Conservation (phyloP, 2,329 filamentous ascomycete genomes). For the Sclerotinia sclerotiorum region DNA sequence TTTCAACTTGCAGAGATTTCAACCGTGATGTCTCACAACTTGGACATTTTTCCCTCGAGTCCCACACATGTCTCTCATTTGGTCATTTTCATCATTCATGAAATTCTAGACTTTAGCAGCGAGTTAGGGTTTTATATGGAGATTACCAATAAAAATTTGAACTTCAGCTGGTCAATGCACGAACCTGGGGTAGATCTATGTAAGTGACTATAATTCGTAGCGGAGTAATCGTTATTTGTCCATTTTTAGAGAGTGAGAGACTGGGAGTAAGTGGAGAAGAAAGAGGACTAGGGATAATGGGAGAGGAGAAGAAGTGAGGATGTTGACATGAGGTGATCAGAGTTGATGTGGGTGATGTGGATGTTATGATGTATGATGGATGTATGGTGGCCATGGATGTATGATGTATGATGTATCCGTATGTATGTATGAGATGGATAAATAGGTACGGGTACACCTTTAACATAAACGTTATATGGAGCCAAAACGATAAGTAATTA, state of each 20-base stretch:
- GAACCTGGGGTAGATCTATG: slow-evolving; percentile 18
- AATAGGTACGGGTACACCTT: background rate
- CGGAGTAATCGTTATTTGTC: slow-evolving; percentile 1
- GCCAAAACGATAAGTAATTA: slow-evolving; percentile 5
- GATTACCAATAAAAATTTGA: background rate
- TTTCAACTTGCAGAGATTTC: slow-evolving; percentile 19
- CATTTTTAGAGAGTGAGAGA: slow-evolving; percentile 1
- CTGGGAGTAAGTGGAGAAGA: slow-evolving; percentile 1
- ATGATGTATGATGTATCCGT: too few relatives aligned
- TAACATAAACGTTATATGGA: slow-evolving; percentile 13
- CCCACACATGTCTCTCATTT: slow-evolving; percentile 13
- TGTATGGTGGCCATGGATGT: too few relatives aligned
- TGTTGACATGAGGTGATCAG: background rate
- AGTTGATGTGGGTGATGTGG: background rate
- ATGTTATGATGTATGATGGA: background rate
- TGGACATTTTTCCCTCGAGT: background rate
- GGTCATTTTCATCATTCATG: background rate
- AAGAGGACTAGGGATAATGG: background rate
- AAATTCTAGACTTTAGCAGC: slow-evolving; percentile 11
- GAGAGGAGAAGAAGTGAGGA: background rate
- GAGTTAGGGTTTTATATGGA: slow-evolving; percentile 10
- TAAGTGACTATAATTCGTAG: background rate
- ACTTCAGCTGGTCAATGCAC: slow-evolving; percentile 11
- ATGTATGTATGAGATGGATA: background rate
- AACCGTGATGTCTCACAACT: slow-evolving; percentile 10